Evolutionary conservation across 352 stramenopile genomes (phyloP).

Genomic region (Elongisporangium anandrum): DNA sequence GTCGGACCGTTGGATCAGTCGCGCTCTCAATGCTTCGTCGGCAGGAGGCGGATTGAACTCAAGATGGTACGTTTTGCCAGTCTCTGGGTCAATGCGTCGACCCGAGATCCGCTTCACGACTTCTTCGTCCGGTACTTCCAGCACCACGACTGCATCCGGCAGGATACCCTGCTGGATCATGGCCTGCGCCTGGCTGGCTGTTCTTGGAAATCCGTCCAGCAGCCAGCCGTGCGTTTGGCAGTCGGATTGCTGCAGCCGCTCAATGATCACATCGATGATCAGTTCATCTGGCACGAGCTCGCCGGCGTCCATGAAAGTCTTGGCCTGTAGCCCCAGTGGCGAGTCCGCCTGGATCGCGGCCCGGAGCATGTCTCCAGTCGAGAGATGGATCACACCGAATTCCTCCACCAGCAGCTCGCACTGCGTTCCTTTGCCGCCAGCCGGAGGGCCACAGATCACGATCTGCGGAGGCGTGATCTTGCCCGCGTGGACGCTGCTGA

Average conservation of each 20-base stretch:
- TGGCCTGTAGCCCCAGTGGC: slow-evolving; percentile 25
- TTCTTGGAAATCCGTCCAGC: slow-evolving; percentile 92
- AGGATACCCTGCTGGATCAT: slow-evolving; percentile 81
- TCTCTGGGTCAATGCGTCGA: slow-evolving; percentile 92
- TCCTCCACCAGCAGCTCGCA: slow-evolving; percentile 80
- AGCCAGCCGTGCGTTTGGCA: slow-evolving; percentile 83
- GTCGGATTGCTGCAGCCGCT: slow-evolving; percentile 79
- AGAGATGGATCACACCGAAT: slow-evolving; percentile 90
- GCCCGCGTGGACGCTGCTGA: slow-evolving; percentile 5
- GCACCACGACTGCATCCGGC: slow-evolving; percentile 88
- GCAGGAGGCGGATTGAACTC: slow-evolving; percentile 91
- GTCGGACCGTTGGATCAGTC: slow-evolving; percentile 87
- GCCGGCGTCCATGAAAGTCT: slow-evolving; percentile 37
- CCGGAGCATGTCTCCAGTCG: slow-evolving; percentile 89
- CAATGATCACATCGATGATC: slow-evolving; percentile 46
- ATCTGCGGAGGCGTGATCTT: slow-evolving; percentile 39
- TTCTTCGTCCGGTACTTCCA: slow-evolving; percentile 94
- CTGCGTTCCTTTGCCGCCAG: slow-evolving; percentile 96
- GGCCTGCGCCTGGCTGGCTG: slow-evolving; percentile 71
- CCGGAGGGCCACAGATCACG: slow-evolving; percentile 65
- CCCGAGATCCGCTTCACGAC: slow-evolving; percentile 95
- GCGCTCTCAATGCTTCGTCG: slow-evolving; percentile 55
- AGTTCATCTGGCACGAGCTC: slow-evolving; percentile 46
- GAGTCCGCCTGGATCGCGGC: slow-evolving; percentile 57
- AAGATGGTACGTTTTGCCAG: slow-evolving; percentile 94